A percentile compares a stretch with the other conserved stretches of the same genome.
Conservation (phyloP, 2,329 filamentous ascomycete genomes). For the Simplicillium sp. region DNA sequence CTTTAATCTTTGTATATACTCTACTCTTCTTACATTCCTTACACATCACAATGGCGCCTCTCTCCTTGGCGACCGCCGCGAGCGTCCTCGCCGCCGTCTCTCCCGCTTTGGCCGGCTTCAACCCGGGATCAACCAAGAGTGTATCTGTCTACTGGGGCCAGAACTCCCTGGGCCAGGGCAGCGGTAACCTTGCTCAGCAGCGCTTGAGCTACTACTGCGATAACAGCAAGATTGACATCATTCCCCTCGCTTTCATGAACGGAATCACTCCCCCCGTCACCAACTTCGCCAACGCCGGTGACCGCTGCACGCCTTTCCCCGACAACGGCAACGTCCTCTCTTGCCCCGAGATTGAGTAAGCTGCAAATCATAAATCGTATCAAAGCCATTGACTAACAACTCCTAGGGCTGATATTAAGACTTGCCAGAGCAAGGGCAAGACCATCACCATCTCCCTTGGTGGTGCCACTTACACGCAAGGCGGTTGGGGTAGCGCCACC, state of each 20-base stretch:
- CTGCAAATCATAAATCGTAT: conserved; percentile 2
- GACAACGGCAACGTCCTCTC: conserved; percentile 44
- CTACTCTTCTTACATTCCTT: not conserved
- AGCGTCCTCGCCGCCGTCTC: conserved; percentile 16
- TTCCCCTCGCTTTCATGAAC: conserved; percentile 55
- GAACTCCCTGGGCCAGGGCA: conserved; percentile 45
- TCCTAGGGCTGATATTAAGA: conserved; percentile 35
- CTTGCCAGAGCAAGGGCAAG: conserved; percentile 56
- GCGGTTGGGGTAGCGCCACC: conserved; percentile 47
- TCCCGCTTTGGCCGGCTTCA: conserved; percentile 29
- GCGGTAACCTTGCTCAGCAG: conserved; percentile 37
- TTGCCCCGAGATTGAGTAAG: conserved; percentile 57
- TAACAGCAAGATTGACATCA: conserved; percentile 34
- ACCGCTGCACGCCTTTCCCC: conserved; percentile 48
- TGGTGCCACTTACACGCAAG: conserved; percentile 60
- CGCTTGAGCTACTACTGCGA: conserved; percentile 49
- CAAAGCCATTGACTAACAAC: not conserved
- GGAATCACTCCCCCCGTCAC: conserved; percentile 43
- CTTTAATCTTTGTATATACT: too few relatives aligned
- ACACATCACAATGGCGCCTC: conserved; percentile 2
- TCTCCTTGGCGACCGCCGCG: conserved; percentile 8
- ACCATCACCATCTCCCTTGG: conserved; percentile 65
- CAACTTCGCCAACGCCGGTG: conserved; percentile 57
- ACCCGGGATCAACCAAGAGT: conserved; percentile 37
- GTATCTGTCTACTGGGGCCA: conserved; percentile 63